Percentiles rank a stretch among this genome's conserved stretches.
These are phyloP conservation scores for Paracoccidioides lutzii DNA, from an alignment of 2,329 filamentous ascomycete species.

Conservation along the genomic window DNA sequence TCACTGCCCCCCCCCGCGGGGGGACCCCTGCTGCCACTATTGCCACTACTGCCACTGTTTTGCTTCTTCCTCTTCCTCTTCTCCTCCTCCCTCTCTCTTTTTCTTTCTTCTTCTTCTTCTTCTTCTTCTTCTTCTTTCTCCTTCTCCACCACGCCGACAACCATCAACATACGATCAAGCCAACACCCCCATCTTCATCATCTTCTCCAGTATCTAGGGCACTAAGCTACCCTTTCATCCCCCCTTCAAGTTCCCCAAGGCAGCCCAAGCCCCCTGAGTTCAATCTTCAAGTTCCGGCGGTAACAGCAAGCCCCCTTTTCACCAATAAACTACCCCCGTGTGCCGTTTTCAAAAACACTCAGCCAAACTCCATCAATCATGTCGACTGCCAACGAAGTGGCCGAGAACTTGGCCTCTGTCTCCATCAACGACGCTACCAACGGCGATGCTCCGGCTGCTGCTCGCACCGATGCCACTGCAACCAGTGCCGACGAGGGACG, in stretches of 20 bases:
- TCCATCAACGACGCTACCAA: constrained; percentile 46
- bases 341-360: constrained; percentile 10
- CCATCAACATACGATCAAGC: constrained; percentile 12
- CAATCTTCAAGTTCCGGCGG: constrained; percentile 27
- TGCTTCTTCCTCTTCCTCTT: too few species aligned
- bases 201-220: constrained; percentile 54
- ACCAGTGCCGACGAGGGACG: constrained; percentile 97
- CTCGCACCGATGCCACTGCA: constrained; percentile 79
- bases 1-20: too few species aligned
- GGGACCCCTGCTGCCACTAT: too few species aligned
- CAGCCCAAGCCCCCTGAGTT: constrained; percentile 51
- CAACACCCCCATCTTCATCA: constrained; percentile 15
- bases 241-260: constrained; percentile 44
- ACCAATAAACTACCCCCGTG: constrained; percentile 12
- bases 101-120: constrained; percentile 9
- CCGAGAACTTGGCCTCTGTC: constrained; percentile 54
- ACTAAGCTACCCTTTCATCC: constrained; percentile 74
- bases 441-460: constrained; percentile 53
- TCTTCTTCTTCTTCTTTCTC: constrained; percentile 9
- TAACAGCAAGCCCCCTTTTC: constrained; percentile 24
- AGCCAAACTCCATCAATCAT: constrained; percentile 43
- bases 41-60: too few species aligned
- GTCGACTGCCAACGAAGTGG: constrained; percentile 67
- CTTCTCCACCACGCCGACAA: constrained; percentile 14
- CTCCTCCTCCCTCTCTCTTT: constrained; percentile 5